These are phyloP conservation scores for Neopestalotiopsis sp. DNA, from an alignment of 2,329 filamentous ascomycete genomes.

Conservation along the genomic window DNA sequence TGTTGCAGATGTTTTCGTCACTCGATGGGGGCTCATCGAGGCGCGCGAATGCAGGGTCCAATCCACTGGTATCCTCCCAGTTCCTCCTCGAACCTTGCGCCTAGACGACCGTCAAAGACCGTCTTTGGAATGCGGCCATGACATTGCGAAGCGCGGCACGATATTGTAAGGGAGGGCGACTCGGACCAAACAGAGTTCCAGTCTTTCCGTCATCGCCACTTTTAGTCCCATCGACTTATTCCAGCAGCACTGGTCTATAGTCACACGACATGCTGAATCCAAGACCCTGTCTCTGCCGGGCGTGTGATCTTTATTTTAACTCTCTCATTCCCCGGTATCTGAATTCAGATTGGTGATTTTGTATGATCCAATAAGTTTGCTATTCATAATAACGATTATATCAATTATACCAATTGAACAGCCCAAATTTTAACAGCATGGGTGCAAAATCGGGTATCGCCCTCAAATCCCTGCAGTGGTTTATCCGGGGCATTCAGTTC, in stretches of 20 bases:
- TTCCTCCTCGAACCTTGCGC: neutral
- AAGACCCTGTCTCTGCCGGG: slow-evolving; percentile 1
- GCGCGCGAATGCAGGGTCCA: slow-evolving; percentile 1
- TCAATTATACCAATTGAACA: neutral
- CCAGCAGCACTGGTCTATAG: neutral
- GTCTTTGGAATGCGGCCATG: neutral
- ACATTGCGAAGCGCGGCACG: neutral
- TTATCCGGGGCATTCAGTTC: slow-evolving; percentile 77
- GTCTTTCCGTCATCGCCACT: slow-evolving; percentile 13
- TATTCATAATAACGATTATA: too few species aligned
- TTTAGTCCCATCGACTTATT: slow-evolving; percentile 12
- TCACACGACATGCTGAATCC: neutral
- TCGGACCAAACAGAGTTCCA: slow-evolving; percentile 13
- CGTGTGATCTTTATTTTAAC: neutral
- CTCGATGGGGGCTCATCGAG: neutral
- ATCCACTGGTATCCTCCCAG: neutral
- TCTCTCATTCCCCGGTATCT: neutral
- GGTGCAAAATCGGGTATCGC: slow-evolving; percentile 60
- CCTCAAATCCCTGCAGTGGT: slow-evolving; percentile 72
- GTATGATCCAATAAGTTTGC: too few species aligned
- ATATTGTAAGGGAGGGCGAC: neutral
- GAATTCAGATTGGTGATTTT: too few species aligned
- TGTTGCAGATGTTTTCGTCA: neutral
- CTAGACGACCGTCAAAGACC: neutral
- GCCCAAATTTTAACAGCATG: slow-evolving; percentile 51